phyloP scores from a whole-genome alignment of 2,329 filamentous ascomycete genomes.

The Teratosphaeria epicoccoides region DNA sequence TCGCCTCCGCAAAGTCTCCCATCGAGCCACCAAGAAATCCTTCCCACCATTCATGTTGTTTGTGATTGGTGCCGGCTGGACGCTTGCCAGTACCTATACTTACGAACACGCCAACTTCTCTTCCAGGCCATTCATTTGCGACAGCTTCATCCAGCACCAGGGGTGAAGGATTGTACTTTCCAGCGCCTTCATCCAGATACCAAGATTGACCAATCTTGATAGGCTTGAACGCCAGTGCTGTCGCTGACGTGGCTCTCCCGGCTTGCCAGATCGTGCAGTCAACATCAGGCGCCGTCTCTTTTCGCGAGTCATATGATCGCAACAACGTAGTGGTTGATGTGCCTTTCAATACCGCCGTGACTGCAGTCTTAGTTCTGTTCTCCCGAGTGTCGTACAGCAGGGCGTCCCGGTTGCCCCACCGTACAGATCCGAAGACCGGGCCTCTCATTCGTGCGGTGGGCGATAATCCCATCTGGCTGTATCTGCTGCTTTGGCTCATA shows the following conservation, averaged over 20 bases:
- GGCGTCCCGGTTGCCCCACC: conserved; percentile 74
- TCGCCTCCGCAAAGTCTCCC: conserved; percentile 84
- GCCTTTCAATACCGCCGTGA: conserved; percentile 84
- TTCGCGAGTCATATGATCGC: conserved; percentile 89
- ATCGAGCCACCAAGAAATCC: conserved; percentile 61
- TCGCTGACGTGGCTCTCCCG: conserved; percentile 84
- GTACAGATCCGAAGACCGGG: conserved; percentile 37
- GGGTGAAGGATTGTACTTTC: conserved; percentile 84
- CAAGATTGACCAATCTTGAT: conserved; percentile 86
- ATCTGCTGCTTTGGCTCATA: conserved; percentile 67
- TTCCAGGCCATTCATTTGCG: conserved; percentile 87
- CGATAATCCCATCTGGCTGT: conserved; percentile 66
- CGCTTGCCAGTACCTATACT: conserved; percentile 91
- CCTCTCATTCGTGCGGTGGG: conserved; percentile 36
- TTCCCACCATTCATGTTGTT: conserved; percentile 78
- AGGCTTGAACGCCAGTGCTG: conserved; percentile 88
- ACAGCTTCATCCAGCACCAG: conserved; percentile 80
- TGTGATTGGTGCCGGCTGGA: conserved; percentile 57
- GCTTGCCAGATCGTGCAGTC: conserved; percentile 97
- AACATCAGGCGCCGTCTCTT: conserved; percentile 80
- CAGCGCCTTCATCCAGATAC: conserved; percentile 86
- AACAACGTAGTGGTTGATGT: conserved; percentile 60
- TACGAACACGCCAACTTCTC: conserved; percentile 84
- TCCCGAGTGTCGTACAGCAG: conserved; percentile 79
- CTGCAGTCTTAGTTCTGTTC: conserved; percentile 59